A percentile compares a stretch with the other conserved stretches of the same genome.
Evolutionary conservation across 1,284 basidiomycete species (phyloP).

Genomic region (Inonotus hispidus): DNA sequence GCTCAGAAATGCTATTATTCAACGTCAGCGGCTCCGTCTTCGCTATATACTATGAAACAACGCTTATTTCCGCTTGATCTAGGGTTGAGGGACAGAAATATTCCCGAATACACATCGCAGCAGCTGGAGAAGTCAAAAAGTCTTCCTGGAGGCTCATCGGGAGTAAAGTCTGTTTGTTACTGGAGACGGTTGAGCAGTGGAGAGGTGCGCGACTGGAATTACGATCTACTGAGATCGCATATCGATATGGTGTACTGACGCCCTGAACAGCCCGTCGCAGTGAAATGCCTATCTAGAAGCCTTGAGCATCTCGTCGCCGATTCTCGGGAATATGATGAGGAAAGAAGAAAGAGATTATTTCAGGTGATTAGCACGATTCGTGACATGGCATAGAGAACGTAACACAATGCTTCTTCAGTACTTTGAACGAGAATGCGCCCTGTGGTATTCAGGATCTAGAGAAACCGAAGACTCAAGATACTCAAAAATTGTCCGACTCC

Average conservation of each 20-base stretch:
- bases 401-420: neutral
- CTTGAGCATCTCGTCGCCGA: neutral
- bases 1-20: too few species aligned
- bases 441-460: neutral
- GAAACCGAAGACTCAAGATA: neutral
- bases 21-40: too few species aligned
- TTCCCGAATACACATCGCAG: neutral
- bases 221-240: too few species aligned
- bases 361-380: neutral
- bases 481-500: neutral
- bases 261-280: neutral
- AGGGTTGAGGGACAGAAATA: too few species aligned
- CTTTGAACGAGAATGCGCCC: constrained; percentile 5
- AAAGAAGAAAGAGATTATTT: neutral
- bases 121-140: neutral
- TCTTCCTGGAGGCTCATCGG: neutral
- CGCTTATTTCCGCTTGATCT: too few species aligned
- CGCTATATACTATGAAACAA: too few species aligned
- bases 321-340: neutral
- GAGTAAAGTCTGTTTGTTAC: neutral
- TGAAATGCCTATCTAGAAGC: neutral
- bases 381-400: neutral
- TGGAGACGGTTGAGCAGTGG: neutral
- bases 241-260: neutral
- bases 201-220: neutral